Evolutionary conservation across 2,329 filamentous ascomycete genomes (phyloP).

Genomic region (Aureobasidium subglaciale): DNA sequence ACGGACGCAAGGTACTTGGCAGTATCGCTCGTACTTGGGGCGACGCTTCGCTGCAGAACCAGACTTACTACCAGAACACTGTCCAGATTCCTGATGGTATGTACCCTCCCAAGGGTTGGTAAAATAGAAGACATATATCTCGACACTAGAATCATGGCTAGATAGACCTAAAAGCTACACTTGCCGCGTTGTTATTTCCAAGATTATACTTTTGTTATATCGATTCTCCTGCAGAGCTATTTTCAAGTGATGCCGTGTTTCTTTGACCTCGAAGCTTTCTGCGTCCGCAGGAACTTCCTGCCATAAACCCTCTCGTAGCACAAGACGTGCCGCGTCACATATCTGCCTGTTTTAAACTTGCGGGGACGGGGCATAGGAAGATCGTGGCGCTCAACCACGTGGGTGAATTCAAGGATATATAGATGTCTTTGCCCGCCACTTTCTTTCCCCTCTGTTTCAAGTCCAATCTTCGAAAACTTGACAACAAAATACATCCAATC

Average conservation of each 20-base stretch:
- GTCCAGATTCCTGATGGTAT: slow-evolving; percentile 29
- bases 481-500: too few relatives aligned
- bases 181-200: too few relatives aligned
- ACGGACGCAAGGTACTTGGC: slow-evolving; percentile 26
- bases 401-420: slow-evolving; percentile 3
- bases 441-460: too few relatives aligned
- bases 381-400: not conserved
- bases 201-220: too few relatives aligned
- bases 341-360: not conserved
- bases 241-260: too few relatives aligned
- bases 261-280: too few relatives aligned
- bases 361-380: slow-evolving; percentile 5
- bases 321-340: not conserved
- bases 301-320: not conserved
- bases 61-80: slow-evolving; percentile 26
- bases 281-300: not conserved
- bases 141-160: not conserved
- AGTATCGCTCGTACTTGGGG: slow-evolving; percentile 23
- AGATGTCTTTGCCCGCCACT: not conserved
- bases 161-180: too few relatives aligned
- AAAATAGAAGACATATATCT: not conserved
- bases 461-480: too few relatives aligned
- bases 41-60: not conserved
- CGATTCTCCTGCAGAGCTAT: too few relatives aligned
- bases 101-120: slow-evolving; percentile 26